Evolutionary conservation across 495 filamentous ascomycete genomes (phyloP).

Genomic region (Lentithecium fluviatile): DNA sequence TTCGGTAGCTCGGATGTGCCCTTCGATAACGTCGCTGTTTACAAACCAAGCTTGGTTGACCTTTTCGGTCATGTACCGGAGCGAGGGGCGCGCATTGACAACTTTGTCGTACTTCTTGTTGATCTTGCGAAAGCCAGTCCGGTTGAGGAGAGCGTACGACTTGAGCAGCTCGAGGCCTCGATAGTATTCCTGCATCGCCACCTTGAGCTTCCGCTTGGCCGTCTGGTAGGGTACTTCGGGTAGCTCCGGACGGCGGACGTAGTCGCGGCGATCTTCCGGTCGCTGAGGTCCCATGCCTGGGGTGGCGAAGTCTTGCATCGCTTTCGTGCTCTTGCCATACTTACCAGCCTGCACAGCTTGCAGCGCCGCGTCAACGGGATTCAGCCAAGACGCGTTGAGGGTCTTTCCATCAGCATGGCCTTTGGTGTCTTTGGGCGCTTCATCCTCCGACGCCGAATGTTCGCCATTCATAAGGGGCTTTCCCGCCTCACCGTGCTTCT

Average conservation of each 20-base stretch:
- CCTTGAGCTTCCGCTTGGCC: constrained; percentile 87
- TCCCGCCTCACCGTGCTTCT: constrained; percentile 5
- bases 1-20: constrained; percentile 72
- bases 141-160: constrained; percentile 82
- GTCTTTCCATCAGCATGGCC: neutral
- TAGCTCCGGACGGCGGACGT: constrained; percentile 41
- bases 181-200: constrained; percentile 89
- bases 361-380: constrained; percentile 40
- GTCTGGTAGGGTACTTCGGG: constrained; percentile 70
- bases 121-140: constrained; percentile 92
- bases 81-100: constrained; percentile 69
- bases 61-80: constrained; percentile 86
- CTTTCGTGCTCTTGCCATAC: constrained; percentile 59
- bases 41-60: constrained; percentile 91
- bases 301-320: constrained; percentile 54
- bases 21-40: constrained; percentile 75
- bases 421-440: neutral
- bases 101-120: constrained; percentile 98
- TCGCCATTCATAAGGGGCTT: constrained; percentile 6
- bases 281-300: constrained; percentile 40
- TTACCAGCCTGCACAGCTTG: constrained; percentile 42
- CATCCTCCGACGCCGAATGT: constrained; percentile 27
- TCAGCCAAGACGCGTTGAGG: constrained; percentile 28
- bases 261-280: constrained; percentile 31
- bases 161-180: constrained; percentile 87